These are phyloP conservation scores for Fusarium poae DNA, from an alignment of 2,329 filamentous ascomycete genomes.

Conservation along the genomic window DNA sequence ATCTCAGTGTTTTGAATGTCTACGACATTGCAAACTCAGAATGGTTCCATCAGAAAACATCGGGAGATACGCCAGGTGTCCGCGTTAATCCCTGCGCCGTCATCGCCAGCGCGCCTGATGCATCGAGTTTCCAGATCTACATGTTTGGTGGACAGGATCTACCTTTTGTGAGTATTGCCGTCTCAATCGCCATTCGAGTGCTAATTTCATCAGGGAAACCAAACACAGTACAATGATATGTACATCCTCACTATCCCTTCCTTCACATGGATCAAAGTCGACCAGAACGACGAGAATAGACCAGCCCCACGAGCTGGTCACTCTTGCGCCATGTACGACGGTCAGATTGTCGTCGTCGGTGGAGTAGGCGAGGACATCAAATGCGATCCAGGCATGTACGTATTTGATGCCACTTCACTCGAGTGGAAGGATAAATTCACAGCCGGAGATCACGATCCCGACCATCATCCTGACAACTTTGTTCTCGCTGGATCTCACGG, in stretches of 20 bases:
- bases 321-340: conserved; percentile 68
- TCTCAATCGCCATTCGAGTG: not conserved
- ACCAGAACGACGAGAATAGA: conserved; percentile 67
- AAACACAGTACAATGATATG: conserved; percentile 73
- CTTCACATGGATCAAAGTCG: conserved; percentile 73
- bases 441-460: conserved; percentile 69
- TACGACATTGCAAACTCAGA: conserved; percentile 71
- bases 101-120: conserved; percentile 73
- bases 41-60: conserved; percentile 71
- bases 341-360: conserved; percentile 74
- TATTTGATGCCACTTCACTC: conserved; percentile 77
- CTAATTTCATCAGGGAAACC: conserved; percentile 54
- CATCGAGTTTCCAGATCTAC: conserved; percentile 81
- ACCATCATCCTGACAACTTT: conserved; percentile 64
- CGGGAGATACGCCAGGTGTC: conserved; percentile 64
- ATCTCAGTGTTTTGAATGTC: conserved; percentile 71
- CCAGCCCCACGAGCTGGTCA: conserved; percentile 59
- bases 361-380: conserved; percentile 65
- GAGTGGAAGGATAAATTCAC: conserved; percentile 70
- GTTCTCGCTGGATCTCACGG: conserved; percentile 60
- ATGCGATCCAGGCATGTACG: conserved; percentile 73
- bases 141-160: conserved; percentile 83
- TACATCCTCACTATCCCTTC: conserved; percentile 73
- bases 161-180: conserved; percentile 64
- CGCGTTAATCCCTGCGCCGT: conserved; percentile 73